Conservation (phyloP, 2,329 filamentous ascomycete species). For the Trichoderma koningiopsis region DNA sequence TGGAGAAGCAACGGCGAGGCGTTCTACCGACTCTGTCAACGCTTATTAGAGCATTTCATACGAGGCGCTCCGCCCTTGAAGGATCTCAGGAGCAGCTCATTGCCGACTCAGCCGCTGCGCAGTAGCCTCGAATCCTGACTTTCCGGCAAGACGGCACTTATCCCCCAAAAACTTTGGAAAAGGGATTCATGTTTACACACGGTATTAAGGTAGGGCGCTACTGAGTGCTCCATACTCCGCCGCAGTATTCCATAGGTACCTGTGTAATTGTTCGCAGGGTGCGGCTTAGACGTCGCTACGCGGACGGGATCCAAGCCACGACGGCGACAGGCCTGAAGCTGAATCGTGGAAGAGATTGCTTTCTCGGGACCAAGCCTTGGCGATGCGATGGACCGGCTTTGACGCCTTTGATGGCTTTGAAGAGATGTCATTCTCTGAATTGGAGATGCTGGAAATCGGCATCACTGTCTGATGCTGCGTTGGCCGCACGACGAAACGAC, state of each 20-base stretch:
- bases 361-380: slow-evolving; percentile 1
- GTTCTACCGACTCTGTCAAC: background rate
- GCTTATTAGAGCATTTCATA: background rate
- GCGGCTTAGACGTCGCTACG: background rate
- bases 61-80: background rate
- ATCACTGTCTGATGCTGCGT: background rate
- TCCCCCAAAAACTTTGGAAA: background rate
- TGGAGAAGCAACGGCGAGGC: background rate
- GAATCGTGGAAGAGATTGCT: slow-evolving; percentile 14
- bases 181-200: background rate
- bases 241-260: background rate
- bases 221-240: background rate
- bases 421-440: background rate
- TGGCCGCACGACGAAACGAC: slow-evolving; percentile 7
- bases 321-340: background rate
- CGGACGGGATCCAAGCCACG: slow-evolving; percentile 14
- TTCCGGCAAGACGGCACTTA: slow-evolving; percentile 11
- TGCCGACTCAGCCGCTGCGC: slow-evolving; percentile 17
- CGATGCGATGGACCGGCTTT: background rate
- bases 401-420: background rate
- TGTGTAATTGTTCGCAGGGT: background rate
- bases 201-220: background rate
- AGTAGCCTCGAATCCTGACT: background rate
- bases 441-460: background rate
- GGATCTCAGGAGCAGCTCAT: slow-evolving; percentile 1